Percentiles rank a stretch among this genome's conserved stretches.
phyloP scores from a whole-genome alignment of 1,284 basidiomycete species.

The Malassezia sp. region DNA sequence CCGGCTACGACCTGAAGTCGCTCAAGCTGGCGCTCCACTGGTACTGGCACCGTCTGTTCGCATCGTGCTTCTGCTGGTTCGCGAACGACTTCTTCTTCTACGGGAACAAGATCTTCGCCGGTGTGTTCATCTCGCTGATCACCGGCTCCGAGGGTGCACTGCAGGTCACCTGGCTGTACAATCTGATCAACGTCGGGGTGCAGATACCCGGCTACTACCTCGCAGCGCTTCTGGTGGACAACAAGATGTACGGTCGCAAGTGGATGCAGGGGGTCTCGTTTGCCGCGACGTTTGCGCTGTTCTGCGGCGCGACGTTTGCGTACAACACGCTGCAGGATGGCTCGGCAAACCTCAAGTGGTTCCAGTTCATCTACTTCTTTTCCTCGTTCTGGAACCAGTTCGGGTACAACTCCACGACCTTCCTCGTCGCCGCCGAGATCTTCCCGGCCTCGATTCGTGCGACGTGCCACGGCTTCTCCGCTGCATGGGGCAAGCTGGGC shows the following conservation, averaged over 20 bases:
- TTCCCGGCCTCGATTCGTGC: constrained; percentile 47
- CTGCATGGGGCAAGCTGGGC: constrained; percentile 47
- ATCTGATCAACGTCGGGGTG: constrained; percentile 50
- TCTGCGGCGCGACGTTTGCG: constrained; percentile 48
- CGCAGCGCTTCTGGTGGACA: constrained; percentile 53
- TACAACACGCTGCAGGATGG: constrained; percentile 46
- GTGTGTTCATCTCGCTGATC: constrained; percentile 47
- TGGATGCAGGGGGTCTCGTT: constrained; percentile 53
- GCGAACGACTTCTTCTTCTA: constrained; percentile 53
- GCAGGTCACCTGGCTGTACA: constrained; percentile 52
- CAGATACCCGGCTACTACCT: constrained; percentile 52
- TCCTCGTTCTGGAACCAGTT: constrained; percentile 53
- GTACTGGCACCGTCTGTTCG: constrained; percentile 52
- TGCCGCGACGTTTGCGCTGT: constrained; percentile 49
- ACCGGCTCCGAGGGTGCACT: constrained; percentile 47
- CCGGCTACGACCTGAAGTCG: constrained; percentile 51
- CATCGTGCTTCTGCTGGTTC: constrained; percentile 52
- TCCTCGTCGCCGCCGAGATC: constrained; percentile 47
- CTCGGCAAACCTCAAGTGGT: constrained; percentile 43
- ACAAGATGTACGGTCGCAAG: constrained; percentile 50
- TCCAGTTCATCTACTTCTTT: constrained; percentile 52
- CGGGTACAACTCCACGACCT: constrained; percentile 50
- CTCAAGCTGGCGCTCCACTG: constrained; percentile 51
- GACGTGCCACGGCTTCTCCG: constrained; percentile 47
- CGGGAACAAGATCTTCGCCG: constrained; percentile 46